phyloP scores from a whole-genome alignment of 2,329 filamentous ascomycete species.

The Pyrenophora teres region DNA sequence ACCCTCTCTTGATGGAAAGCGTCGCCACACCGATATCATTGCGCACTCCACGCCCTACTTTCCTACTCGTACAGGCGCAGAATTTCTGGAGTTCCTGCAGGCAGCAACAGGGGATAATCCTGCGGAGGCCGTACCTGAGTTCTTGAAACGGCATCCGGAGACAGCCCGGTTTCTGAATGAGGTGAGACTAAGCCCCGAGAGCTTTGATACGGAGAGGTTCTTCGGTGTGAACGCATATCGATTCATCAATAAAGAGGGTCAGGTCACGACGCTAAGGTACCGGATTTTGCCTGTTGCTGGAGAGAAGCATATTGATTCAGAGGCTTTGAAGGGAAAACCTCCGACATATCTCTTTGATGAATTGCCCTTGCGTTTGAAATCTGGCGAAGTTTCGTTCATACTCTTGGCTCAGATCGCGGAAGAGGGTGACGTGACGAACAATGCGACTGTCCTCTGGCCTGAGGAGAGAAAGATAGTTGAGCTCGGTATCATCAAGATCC shows the following conservation, averaged over 20 bases:
- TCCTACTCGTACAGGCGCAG: slow-evolving; percentile 57
- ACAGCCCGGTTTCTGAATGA: slow-evolving; percentile 55
- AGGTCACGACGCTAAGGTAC: slow-evolving; percentile 56
- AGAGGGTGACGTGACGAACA: slow-evolving; percentile 54
- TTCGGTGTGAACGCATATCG: slow-evolving; percentile 58
- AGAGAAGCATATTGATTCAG: slow-evolving; percentile 46
- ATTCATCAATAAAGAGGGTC: slow-evolving; percentile 48
- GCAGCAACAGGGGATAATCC: slow-evolving; percentile 44
- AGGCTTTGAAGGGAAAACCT: slow-evolving; percentile 46
- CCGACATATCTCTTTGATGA: slow-evolving; percentile 58
- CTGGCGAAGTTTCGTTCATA: slow-evolving; percentile 52
- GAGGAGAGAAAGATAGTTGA: slow-evolving; percentile 57
- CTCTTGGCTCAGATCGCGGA: slow-evolving; percentile 58
- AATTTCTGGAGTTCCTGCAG: slow-evolving; percentile 57
- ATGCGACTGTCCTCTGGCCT: slow-evolving; percentile 60
- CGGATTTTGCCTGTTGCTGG: slow-evolving; percentile 55
- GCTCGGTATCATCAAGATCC: slow-evolving; percentile 56
- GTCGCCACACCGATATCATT: slow-evolving; percentile 62
- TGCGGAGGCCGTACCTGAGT: slow-evolving; percentile 45
- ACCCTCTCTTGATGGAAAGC: slow-evolving; percentile 45
- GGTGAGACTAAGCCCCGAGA: slow-evolving; percentile 57
- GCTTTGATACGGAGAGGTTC: slow-evolving; percentile 56
- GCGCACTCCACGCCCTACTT: slow-evolving; percentile 59
- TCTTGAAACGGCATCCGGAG: slow-evolving; percentile 53
- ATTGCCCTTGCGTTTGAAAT: slow-evolving; percentile 46